These are phyloP conservation scores for Polyporus tsugae DNA, from an alignment of 1,284 basidiomycete species.

Conservation along the genomic window DNA sequence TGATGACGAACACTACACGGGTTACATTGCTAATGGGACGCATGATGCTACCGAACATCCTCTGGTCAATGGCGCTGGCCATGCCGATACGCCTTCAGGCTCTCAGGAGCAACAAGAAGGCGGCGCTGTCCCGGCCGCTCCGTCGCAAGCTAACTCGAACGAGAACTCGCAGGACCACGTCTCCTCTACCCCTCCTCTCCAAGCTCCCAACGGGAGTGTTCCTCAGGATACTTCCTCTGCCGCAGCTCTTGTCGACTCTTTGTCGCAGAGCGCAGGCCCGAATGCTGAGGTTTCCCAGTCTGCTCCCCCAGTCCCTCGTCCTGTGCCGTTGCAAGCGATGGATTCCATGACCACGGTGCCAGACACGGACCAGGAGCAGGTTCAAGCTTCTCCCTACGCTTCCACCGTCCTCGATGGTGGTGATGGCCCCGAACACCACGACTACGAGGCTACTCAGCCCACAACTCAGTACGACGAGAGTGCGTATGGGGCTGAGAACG, in stretches of 20 bases:
- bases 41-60: slow-evolving; percentile 35
- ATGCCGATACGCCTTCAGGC: slow-evolving; percentile 36
- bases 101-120: slow-evolving; percentile 31
- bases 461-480: slow-evolving; percentile 33
- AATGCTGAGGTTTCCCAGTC: slow-evolving; percentile 34
- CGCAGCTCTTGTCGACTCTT: slow-evolving; percentile 50
- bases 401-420: slow-evolving; percentile 36
- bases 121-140: slow-evolving; percentile 19
- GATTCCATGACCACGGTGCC: slow-evolving; percentile 57
- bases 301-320: slow-evolving; percentile 33
- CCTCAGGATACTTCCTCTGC: slow-evolving; percentile 54
- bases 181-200: slow-evolving; percentile 34
- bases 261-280: slow-evolving; percentile 18
- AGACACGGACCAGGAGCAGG: slow-evolving; percentile 50
- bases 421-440: slow-evolving; percentile 25
- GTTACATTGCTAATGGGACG: slow-evolving; percentile 33
- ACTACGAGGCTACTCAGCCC: slow-evolving; percentile 30
- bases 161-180: slow-evolving; percentile 29
- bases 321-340: slow-evolving; percentile 43
- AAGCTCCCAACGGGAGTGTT: slow-evolving; percentile 28
- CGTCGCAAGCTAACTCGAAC: slow-evolving; percentile 22
- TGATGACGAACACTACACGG: slow-evolving; percentile 43
- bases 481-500: slow-evolving; percentile 22
- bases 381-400: slow-evolving; percentile 34
- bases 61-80: slow-evolving; percentile 35